Conservation (phyloP, 495 filamentous ascomycete genomes). For the Letharia lupina region DNA sequence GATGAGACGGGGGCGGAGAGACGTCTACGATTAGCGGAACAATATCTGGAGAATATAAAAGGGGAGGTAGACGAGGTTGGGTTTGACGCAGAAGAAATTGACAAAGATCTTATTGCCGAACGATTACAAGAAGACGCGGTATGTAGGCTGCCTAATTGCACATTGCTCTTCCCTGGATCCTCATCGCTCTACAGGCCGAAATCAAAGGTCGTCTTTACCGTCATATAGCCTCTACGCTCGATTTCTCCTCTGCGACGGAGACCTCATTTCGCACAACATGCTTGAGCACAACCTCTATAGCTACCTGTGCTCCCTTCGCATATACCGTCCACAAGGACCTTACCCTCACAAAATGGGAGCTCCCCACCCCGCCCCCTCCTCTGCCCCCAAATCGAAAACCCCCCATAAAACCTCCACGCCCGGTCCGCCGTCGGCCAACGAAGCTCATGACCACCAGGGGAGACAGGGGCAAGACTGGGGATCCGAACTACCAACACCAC, state of each 20-base stretch:
- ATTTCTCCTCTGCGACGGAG: slow-evolving; percentile 52
- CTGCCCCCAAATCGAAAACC: slow-evolving; percentile 42
- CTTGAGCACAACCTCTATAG: slow-evolving; percentile 69
- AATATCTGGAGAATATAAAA: slow-evolving; percentile 82
- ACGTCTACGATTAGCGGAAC: slow-evolving; percentile 79
- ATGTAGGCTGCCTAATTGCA: neutral
- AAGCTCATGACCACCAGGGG: slow-evolving; percentile 58
- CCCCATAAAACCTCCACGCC: slow-evolving; percentile 55
- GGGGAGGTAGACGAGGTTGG: slow-evolving; percentile 74
- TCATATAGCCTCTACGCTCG: slow-evolving; percentile 59
- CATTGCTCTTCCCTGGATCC: neutral
- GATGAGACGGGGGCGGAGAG: slow-evolving; percentile 83
- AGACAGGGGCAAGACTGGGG: slow-evolving; percentile 51
- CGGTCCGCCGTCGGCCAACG: slow-evolving; percentile 61
- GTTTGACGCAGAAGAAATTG: slow-evolving; percentile 89
- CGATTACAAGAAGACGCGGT: slow-evolving; percentile 76
- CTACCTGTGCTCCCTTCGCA: slow-evolving; percentile 64
- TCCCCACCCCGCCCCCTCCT: slow-evolving; percentile 40
- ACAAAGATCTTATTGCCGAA: slow-evolving; percentile 83
- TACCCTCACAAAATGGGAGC: slow-evolving; percentile 77
- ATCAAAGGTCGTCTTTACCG: slow-evolving; percentile 84
- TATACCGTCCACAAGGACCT: slow-evolving; percentile 86
- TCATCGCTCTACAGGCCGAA: slow-evolving; percentile 46
- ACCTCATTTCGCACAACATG: slow-evolving; percentile 68
- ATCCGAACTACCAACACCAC: slow-evolving; percentile 64